These are phyloP conservation scores for Saccharum officinarum DNA, from an alignment of 176 grass and related monocot genomes.

Conservation along the genomic window DNA sequence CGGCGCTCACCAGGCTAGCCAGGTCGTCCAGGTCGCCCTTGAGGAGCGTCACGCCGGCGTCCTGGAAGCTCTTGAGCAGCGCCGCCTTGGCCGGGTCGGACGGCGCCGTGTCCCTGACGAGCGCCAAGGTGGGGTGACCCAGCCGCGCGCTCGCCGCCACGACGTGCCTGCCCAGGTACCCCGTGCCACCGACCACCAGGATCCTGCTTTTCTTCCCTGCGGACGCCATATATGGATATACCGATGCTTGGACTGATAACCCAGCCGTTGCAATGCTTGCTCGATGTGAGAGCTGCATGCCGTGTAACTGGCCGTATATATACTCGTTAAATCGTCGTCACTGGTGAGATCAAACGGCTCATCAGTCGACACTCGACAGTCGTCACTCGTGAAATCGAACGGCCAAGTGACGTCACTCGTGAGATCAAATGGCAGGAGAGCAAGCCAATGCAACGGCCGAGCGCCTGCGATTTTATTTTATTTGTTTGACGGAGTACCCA, in stretches of 20 bases:
- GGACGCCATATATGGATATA: conserved; percentile 1
- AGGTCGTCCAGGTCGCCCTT: conserved; percentile 59
- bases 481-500: too few relatives aligned
- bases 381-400: background rate
- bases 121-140: conserved; percentile 51
- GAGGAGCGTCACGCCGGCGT: conserved; percentile 56
- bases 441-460: background rate
- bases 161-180: conserved; percentile 53
- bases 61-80: conserved; percentile 48
- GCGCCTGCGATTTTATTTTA: background rate
- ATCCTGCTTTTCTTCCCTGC: conserved; percentile 38
- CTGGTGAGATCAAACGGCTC: background rate
- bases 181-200: conserved; percentile 60
- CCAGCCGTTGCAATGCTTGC: too few relatives aligned
- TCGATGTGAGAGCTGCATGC: background rate
- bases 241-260: too few relatives aligned
- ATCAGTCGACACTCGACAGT: background rate
- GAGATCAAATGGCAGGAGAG: background rate
- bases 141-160: conserved; percentile 51
- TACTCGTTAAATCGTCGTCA: background rate
- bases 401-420: background rate
- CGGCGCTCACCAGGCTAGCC: conserved; percentile 45
- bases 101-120: conserved; percentile 48
- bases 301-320: background rate
- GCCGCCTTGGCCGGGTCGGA: conserved; percentile 53